Evolutionary conservation across 1,139 yeast species (phyloP).

Genomic region (Nadsonia commutata): DNA sequence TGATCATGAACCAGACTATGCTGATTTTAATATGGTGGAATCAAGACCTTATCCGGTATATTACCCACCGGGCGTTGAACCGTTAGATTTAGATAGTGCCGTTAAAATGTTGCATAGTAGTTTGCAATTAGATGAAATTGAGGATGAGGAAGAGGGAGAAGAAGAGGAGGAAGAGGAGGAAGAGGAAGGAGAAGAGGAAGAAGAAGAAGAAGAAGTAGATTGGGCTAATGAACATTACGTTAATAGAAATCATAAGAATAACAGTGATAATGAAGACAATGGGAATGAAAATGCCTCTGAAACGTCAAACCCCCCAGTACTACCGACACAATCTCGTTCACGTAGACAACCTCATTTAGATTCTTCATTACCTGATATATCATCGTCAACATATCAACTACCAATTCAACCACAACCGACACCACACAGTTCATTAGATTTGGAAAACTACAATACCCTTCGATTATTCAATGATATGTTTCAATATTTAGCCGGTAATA

Average conservation of each 20-base stretch:
- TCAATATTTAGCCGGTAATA: background rate
- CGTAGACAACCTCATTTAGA: background rate
- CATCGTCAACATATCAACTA: too few relatives aligned
- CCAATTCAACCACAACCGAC: too few relatives aligned
- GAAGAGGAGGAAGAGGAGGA: constrained; percentile 3
- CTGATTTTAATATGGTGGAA: constrained; percentile 3
- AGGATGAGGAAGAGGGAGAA: background rate
- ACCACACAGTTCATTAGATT: background rate
- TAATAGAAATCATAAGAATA: background rate
- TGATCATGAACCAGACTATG: constrained; percentile 3
- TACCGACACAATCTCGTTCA: background rate
- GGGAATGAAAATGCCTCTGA: background rate
- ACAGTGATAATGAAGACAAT: background rate
- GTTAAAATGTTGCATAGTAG: too few relatives aligned
- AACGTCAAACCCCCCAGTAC: background rate
- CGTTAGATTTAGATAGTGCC: background rate
- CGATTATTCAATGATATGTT: background rate
- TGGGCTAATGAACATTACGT: background rate
- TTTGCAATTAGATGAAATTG: too few relatives aligned
- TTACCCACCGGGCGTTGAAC: background rate
- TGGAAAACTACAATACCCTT: background rate
- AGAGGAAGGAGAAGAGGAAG: background rate
- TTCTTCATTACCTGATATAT: background rate
- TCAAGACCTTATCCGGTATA: constrained; percentile 1
- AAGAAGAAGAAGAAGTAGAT: constrained; percentile 3